Conservation (phyloP, 2,329 filamentous ascomycete genomes). For the Clarireedia homoeocarpa region DNA sequence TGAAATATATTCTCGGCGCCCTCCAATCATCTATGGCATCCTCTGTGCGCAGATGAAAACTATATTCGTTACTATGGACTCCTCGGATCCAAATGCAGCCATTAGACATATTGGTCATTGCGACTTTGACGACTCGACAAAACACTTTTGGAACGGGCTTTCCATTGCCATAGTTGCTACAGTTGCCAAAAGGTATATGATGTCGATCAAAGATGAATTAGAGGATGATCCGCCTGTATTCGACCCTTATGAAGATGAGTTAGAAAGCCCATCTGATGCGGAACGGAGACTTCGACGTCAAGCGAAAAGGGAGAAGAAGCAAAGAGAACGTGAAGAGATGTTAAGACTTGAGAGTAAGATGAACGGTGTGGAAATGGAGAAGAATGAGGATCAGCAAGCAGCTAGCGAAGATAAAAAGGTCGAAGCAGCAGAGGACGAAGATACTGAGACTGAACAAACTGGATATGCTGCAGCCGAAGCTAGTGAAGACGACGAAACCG, state of each 20-base stretch:
- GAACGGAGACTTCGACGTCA: constrained; percentile 1
- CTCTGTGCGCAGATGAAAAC: constrained; percentile 23
- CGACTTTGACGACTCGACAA: constrained; percentile 24
- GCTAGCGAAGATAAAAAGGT: not conserved
- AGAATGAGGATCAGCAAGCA: constrained; percentile 1
- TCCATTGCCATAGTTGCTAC: constrained; percentile 28
- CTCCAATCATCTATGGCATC: constrained; percentile 30
- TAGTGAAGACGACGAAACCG: not conserved
- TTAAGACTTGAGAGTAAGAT: not conserved
- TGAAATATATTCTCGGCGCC: constrained; percentile 19
- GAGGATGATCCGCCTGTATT: constrained; percentile 17
- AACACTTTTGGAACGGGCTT: constrained; percentile 31
- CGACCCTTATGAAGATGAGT: constrained; percentile 19
- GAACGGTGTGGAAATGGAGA: not conserved
- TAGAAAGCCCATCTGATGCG: not conserved
- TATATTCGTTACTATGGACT: constrained; percentile 28
- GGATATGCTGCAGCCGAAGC: not conserved
- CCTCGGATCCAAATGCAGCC: constrained; percentile 20
- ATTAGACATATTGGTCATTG: constrained; percentile 24
- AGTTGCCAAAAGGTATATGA: constrained; percentile 26
- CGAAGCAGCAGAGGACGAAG: not conserved
- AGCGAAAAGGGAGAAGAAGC: not conserved
- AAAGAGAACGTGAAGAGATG: constrained; percentile 5
- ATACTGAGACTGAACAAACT: not conserved
- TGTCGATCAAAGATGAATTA: constrained; percentile 25